These are phyloP conservation scores for Physcomitrellopsis africana DNA, from an alignment of 225 moss, liverwort and hornwort genomes.

Conservation along the genomic window DNA sequence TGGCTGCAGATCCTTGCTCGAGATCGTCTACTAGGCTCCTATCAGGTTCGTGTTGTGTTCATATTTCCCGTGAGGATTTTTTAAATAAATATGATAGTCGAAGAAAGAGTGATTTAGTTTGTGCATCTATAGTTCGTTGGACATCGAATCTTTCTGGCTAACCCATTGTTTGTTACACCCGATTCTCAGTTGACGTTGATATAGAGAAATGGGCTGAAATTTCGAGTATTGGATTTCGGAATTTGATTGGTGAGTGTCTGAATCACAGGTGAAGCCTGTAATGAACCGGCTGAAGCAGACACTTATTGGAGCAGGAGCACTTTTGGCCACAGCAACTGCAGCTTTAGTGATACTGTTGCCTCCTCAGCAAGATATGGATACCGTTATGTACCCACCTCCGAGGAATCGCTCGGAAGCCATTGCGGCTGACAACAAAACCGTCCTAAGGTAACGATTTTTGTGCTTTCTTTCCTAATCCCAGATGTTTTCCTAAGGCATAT, in stretches of 20 bases:
- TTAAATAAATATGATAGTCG: not conserved
- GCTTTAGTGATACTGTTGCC: conserved; percentile 54
- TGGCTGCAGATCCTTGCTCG: conserved; percentile 65
- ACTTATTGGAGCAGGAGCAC: conserved; percentile 60
- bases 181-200: not conserved
- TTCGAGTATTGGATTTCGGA: not conserved
- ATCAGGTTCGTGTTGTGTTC: conserved; percentile 46
- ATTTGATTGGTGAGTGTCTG: conserved; percentile 26
- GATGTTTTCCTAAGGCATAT: not conserved
- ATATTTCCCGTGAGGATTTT: conserved; percentile 7
- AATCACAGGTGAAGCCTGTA: conserved; percentile 60
- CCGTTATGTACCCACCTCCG: conserved; percentile 44
- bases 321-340: conserved; percentile 55
- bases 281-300: conserved; percentile 74
- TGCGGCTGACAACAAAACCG: conserved; percentile 38
- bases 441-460: conserved; percentile 33
- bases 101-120: not conserved
- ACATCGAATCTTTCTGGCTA: conserved; percentile 14
- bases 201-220: not conserved
- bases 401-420: conserved; percentile 43
- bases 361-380: conserved; percentile 44
- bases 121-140: not conserved
- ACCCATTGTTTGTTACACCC: not conserved
- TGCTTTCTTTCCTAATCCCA: conserved; percentile 5
- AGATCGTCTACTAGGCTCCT: conserved; percentile 69